Evolutionary conservation across 2,329 filamentous ascomycete species (phyloP).

Genomic region (Fusarium fujikuroi): DNA sequence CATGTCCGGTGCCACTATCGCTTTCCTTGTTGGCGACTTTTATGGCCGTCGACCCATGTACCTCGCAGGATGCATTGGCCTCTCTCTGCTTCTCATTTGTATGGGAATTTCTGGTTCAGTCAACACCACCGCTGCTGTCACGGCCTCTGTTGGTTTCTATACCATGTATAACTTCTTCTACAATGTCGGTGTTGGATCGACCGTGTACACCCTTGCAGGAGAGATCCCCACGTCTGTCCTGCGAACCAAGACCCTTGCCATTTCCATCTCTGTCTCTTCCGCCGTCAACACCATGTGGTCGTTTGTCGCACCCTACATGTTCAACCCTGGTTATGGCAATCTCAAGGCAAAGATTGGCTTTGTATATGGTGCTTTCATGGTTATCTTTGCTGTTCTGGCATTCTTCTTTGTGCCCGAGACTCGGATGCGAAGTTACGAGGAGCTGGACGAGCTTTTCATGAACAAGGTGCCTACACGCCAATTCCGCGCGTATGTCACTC

Average conservation of each 20-base stretch:
- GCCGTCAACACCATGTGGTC: constrained; percentile 55
- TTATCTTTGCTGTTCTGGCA: constrained; percentile 49
- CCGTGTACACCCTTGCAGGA: constrained; percentile 55
- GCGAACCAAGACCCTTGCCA: constrained; percentile 56
- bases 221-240: constrained; percentile 58
- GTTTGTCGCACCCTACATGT: constrained; percentile 60
- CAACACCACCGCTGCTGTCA: constrained; percentile 37
- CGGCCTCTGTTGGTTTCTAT: constrained; percentile 49
- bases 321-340: constrained; percentile 49
- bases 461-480: constrained; percentile 38
- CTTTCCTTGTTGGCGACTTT: constrained; percentile 42
- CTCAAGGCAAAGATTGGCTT: constrained; percentile 56
- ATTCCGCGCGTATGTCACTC: constrained; percentile 38
- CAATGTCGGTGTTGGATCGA: constrained; percentile 54
- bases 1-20: constrained; percentile 44
- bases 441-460: constrained; percentile 46
- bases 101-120: constrained; percentile 46
- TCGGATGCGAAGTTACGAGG: constrained; percentile 41
- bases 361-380: constrained; percentile 52
- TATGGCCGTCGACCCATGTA: constrained; percentile 47
- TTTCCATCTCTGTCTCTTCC: constrained; percentile 56
- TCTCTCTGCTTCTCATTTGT: constrained; percentile 40
- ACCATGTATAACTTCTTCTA: constrained; percentile 55
- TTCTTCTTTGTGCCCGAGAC: constrained; percentile 63
- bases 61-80: constrained; percentile 38